A percentile compares a stretch with the other conserved stretches of the same genome.
Evolutionary conservation across 2,329 filamentous ascomycete genomes (phyloP).

Genomic region (Calonectria multiphialidica): DNA sequence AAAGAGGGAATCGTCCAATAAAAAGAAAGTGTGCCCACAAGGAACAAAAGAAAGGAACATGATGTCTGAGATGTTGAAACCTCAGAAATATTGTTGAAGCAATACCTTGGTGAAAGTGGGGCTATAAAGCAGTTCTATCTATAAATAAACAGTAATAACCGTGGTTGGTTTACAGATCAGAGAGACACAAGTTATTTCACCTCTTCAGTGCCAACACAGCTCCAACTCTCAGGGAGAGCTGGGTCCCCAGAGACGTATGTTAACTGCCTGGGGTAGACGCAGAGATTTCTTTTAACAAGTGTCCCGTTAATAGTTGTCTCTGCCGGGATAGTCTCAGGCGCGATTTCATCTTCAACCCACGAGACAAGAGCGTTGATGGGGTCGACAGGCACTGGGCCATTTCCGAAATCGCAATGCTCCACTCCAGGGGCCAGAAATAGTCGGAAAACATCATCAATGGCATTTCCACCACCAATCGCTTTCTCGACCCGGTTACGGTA

Average conservation of each 20-base stretch:
- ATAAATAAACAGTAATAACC: too few relatives aligned
- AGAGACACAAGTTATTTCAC: too few relatives aligned
- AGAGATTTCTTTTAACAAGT: neutral
- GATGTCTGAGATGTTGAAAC: too few relatives aligned
- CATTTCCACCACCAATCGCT: neutral
- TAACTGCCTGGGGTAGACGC: neutral
- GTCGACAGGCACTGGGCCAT: neutral
- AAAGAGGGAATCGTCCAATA: too few relatives aligned
- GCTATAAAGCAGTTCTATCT: too few relatives aligned
- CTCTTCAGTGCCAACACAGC: neutral
- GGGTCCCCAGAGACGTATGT: neutral
- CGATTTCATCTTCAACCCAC: neutral
- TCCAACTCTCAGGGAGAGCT: neutral
- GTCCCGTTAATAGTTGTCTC: neutral
- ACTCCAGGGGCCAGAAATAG: neutral
- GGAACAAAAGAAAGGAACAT: too few relatives aligned
- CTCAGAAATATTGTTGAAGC: too few relatives aligned
- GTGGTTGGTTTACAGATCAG: too few relatives aligned
- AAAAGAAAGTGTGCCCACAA: too few relatives aligned
- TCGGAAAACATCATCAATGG: neutral
- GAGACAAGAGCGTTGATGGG: neutral
- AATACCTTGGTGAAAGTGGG: too few relatives aligned
- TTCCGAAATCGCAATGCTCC: neutral
- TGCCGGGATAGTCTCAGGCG: neutral
- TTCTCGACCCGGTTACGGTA: neutral